phyloP scores from a whole-genome alignment of 257 asterid species.

The Nemophila menziesii region DNA sequence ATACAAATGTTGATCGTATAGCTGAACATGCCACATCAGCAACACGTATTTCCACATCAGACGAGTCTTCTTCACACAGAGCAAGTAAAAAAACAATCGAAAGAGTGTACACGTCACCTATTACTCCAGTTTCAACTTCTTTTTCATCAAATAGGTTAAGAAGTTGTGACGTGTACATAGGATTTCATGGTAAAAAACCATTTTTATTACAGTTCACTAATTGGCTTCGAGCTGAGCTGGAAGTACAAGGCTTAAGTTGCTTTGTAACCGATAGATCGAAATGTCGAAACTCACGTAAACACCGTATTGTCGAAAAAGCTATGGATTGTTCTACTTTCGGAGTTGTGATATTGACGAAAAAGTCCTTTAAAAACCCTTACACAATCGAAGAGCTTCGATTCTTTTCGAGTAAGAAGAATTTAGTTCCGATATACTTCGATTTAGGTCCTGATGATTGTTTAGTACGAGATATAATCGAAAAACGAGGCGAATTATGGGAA shows the following conservation, averaged over 20 bases:
- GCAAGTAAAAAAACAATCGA: conserved; percentile 38
- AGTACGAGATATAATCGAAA: conserved; percentile 77
- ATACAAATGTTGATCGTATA: conserved; percentile 24
- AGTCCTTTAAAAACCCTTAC: conserved; percentile 72
- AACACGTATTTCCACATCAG: conserved; percentile 38
- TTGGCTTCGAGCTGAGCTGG: conserved; percentile 85
- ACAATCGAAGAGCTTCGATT: conserved; percentile 75
- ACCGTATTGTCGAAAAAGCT: conserved; percentile 49
- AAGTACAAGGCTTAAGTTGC: conserved; percentile 78
- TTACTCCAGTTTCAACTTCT: conserved; percentile 41
- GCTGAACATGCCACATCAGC: conserved; percentile 32
- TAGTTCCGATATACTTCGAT: conserved; percentile 86
- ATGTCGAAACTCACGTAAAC: conserved; percentile 60
- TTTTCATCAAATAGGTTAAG: conserved; percentile 48
- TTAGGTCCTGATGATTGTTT: conserved; percentile 84
- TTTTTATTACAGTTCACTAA: conserved; percentile 49
- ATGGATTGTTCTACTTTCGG: conserved; percentile 81
- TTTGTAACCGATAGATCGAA: conserved; percentile 63
- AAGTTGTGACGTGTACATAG: conserved; percentile 76
- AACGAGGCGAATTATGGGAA: conserved; percentile 91
- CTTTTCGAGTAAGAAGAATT: conserved; percentile 82
- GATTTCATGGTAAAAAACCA: conserved; percentile 68
- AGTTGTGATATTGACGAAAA: conserved; percentile 73
- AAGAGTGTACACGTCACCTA: conserved; percentile 31
- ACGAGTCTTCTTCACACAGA: conserved; percentile 29